These are phyloP conservation scores for Mycena crocata DNA, from an alignment of 768 basidiomycete species.

Conservation along the genomic window DNA sequence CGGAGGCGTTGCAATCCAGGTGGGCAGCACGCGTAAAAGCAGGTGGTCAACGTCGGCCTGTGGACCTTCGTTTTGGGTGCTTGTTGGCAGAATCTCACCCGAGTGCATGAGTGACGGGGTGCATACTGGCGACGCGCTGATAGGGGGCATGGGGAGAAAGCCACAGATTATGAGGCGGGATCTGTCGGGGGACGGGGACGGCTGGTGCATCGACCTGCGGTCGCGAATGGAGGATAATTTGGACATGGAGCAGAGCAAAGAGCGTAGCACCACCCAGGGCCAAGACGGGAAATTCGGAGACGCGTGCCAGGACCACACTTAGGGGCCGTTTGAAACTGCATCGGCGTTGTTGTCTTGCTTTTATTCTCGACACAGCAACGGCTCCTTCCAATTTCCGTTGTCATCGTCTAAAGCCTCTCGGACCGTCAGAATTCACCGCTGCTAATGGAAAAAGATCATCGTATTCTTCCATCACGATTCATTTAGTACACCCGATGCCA, in stretches of 20 bases:
- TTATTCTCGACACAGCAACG: slow-evolving; percentile 9
- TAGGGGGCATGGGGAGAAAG: slow-evolving; percentile 66
- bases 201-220: slow-evolving; percentile 31
- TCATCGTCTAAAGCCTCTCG: slow-evolving; percentile 24
- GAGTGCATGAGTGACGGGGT: slow-evolving; percentile 50
- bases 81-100: slow-evolving; percentile 17
- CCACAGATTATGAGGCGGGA: slow-evolving; percentile 47
- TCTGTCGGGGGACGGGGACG: slow-evolving; percentile 26
- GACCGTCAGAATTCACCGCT: neutral
- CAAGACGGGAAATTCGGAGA: neutral
- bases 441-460: neutral
- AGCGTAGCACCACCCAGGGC: no score
- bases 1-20: slow-evolving; percentile 70
- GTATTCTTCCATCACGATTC: neutral
- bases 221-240: slow-evolving; percentile 25
- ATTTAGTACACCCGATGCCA: neutral
- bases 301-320: neutral
- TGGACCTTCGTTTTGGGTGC: neutral
- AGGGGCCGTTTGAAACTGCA: slow-evolving; percentile 24
- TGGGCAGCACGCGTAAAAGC: slow-evolving; percentile 50
- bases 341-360: neutral
- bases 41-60: slow-evolving; percentile 40
- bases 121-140: slow-evolving; percentile 69
- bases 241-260: slow-evolving; percentile 12
- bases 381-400: slow-evolving; percentile 14